Evolutionary conservation across 495 filamentous ascomycete species (phyloP).

Genomic region (Aspergillus sparsus): DNA sequence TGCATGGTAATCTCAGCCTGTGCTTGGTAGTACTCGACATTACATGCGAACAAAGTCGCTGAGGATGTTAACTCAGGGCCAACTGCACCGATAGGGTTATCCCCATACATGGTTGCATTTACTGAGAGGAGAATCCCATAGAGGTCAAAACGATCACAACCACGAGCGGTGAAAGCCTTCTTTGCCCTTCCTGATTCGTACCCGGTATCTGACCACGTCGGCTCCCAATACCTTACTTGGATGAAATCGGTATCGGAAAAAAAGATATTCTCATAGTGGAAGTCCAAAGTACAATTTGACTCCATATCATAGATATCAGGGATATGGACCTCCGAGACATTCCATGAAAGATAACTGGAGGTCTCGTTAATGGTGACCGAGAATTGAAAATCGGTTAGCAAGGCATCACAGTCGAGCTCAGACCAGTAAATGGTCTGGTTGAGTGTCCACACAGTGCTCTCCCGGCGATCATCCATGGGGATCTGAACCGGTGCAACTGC

Average conservation of each 20-base stretch:
- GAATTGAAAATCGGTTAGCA: slow-evolving; percentile 27
- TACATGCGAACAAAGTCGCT: slow-evolving; percentile 40
- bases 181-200: slow-evolving; percentile 9
- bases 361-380: slow-evolving; percentile 30
- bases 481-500: slow-evolving; percentile 44
- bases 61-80: slow-evolving; percentile 29
- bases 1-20: slow-evolving; percentile 40
- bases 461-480: slow-evolving; percentile 23
- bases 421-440: slow-evolving; percentile 46
- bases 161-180: slow-evolving; percentile 31
- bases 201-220: slow-evolving; percentile 23
- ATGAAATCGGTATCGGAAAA: slow-evolving; percentile 38
- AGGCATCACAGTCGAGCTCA: slow-evolving; percentile 30
- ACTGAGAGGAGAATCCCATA: slow-evolving; percentile 43
- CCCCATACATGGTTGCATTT: slow-evolving; percentile 29
- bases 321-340: slow-evolving; percentile 31
- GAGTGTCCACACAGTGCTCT: slow-evolving; percentile 37
- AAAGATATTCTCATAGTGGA: slow-evolving; percentile 37
- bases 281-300: slow-evolving; percentile 33
- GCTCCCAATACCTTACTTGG: slow-evolving; percentile 47
- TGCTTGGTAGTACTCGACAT: slow-evolving; percentile 37
- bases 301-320: slow-evolving; percentile 21
- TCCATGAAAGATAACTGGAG: slow-evolving; percentile 32
- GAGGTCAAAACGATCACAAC: slow-evolving; percentile 40
- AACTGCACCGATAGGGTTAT: slow-evolving; percentile 9